Conservation (phyloP, 148 eudicot species). For the Chenopodium formosanum region DNA sequence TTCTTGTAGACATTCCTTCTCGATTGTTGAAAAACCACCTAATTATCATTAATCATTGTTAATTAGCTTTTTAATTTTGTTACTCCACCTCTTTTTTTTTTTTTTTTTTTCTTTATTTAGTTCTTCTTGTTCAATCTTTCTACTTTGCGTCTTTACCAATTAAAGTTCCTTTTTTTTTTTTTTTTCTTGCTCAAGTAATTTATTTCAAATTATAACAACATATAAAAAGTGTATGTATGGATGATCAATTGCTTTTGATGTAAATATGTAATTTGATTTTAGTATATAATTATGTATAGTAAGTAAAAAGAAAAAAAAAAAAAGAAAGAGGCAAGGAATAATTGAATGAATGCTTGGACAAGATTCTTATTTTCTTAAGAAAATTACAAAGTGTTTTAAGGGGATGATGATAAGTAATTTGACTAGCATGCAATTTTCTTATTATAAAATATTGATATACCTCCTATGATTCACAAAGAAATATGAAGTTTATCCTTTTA, state of each 20-base stretch:
- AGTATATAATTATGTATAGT: too few species aligned
- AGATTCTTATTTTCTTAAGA: too few species aligned
- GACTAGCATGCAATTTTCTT: too few species aligned
- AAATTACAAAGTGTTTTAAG: too few species aligned
- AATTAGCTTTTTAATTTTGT: neutral
- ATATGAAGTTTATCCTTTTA: too few species aligned
- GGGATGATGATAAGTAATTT: too few species aligned
- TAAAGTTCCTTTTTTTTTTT: slow-evolving; percentile 17
- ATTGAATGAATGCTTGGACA: too few species aligned
- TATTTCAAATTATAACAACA: neutral
- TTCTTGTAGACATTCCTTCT: neutral
- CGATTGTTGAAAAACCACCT: neutral
- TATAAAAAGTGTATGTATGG: neutral
- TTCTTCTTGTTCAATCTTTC: slow-evolving; percentile 8
- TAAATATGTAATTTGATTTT: neutral
- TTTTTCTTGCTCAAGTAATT: neutral
- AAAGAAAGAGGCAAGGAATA: too few species aligned
- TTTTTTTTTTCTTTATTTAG: neutral
- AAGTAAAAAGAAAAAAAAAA: too few species aligned
- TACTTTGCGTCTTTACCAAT: slow-evolving; percentile 20
- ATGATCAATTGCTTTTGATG: neutral
- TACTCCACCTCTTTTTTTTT: neutral
- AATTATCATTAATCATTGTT: neutral
- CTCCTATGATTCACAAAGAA: too few species aligned
- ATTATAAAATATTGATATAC: too few species aligned